Evolutionary conservation across 257 asterid genomes (phyloP).

Genomic region (Ocimum tenuiflorum): DNA sequence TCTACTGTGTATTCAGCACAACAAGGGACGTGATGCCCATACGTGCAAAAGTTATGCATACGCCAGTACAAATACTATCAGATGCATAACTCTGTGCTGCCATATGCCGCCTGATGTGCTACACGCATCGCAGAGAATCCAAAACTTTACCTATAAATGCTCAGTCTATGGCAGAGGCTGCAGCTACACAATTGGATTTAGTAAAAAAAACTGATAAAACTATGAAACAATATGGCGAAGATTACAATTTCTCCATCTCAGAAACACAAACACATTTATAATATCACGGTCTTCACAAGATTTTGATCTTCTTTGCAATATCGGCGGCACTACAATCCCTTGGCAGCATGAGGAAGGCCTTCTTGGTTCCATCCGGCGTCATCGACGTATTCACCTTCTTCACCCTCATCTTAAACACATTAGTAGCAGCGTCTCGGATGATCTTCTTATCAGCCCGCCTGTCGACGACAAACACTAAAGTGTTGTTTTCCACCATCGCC

Average conservation of each 20-base stretch:
- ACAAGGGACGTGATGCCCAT: too few species aligned
- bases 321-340: conserved; percentile 44
- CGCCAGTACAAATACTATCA: too few species aligned
- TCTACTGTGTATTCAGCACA: too few species aligned
- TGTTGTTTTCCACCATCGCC: conserved; percentile 39
- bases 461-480: conserved; percentile 64
- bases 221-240: neutral
- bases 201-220: neutral
- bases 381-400: conserved; percentile 59
- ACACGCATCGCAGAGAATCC: too few species aligned
- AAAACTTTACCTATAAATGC: neutral
- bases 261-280: neutral
- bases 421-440: conserved; percentile 48
- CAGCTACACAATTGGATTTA: neutral
- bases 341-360: conserved; percentile 46
- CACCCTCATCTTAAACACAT: conserved; percentile 34
- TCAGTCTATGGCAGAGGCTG: neutral
- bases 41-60: too few species aligned
- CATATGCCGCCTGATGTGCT: too few species aligned
- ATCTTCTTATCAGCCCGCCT: conserved; percentile 50
- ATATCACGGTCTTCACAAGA: conserved; percentile 27
- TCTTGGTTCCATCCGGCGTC: conserved; percentile 58
- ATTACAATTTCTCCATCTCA: neutral
- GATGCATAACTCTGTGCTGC: too few species aligned
- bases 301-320: conserved; percentile 51